A percentile compares a stretch with the other conserved stretches of the same genome.
These are phyloP conservation scores for Septoria linicola DNA, from an alignment of 2,329 filamentous ascomycete species.

Conservation along the genomic window DNA sequence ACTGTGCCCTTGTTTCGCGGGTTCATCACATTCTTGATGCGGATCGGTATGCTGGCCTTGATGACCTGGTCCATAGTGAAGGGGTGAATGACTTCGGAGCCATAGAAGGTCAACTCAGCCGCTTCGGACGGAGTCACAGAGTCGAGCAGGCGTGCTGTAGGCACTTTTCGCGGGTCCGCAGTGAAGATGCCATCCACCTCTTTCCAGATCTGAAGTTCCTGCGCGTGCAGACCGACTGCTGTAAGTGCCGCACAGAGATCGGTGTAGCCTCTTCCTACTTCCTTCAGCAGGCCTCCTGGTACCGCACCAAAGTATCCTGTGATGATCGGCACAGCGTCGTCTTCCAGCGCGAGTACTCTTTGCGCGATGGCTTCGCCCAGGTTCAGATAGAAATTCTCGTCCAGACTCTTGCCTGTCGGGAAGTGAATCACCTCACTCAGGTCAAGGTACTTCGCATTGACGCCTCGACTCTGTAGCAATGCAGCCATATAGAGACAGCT, in stretches of 20 bases:
- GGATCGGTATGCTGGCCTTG: constrained; percentile 75
- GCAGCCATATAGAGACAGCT: constrained; percentile 90
- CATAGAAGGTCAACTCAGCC: constrained; percentile 78
- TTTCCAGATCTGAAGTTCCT: constrained; percentile 97
- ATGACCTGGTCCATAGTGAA: constrained; percentile 96
- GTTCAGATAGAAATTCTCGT: constrained; percentile 49
- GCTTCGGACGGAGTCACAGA: constrained; percentile 93
- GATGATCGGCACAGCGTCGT: constrained; percentile 50
- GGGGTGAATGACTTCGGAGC: constrained; percentile 92
- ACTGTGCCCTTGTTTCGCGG: constrained; percentile 75
- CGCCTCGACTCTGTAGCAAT: constrained; percentile 74
- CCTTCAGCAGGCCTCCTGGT: constrained; percentile 83
- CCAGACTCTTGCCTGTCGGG: constrained; percentile 42
- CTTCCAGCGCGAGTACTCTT: constrained; percentile 45
- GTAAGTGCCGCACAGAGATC: constrained; percentile 91
- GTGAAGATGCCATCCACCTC: constrained; percentile 96
- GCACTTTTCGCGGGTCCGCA: constrained; percentile 81
- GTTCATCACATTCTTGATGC: constrained; percentile 91
- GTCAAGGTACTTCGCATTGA: constrained; percentile 87
- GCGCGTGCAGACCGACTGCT: constrained; percentile 81
- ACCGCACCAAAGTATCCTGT: constrained; percentile 96
- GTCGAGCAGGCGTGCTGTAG: constrained; percentile 83
- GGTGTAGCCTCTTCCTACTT: constrained; percentile 93
- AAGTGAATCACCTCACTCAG: constrained; percentile 77
- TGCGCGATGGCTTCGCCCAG: constrained; percentile 44